Percentiles rank a stretch among this genome's conserved stretches.
phyloP scores from a whole-genome alignment of 2,329 filamentous ascomycete species.

The Hortaea sp. region DNA sequence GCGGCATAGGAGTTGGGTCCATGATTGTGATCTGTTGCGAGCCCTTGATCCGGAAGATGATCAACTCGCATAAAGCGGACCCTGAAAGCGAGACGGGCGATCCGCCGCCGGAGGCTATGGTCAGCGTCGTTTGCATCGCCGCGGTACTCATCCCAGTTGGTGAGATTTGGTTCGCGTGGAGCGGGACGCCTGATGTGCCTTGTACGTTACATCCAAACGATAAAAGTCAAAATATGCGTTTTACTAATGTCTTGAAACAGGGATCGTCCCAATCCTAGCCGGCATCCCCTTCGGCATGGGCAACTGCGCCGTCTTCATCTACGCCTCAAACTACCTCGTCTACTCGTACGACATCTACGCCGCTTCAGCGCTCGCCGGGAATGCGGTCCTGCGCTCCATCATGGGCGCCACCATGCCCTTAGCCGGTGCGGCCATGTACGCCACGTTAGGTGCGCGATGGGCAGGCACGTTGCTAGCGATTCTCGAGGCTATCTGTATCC shows the following conservation, averaged over 20 bases:
- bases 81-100: constrained; percentile 55
- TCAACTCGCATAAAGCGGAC: constrained; percentile 66
- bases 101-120: constrained; percentile 67
- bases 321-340: constrained; percentile 69
- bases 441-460: constrained; percentile 62
- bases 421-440: constrained; percentile 64
- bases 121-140: constrained; percentile 68
- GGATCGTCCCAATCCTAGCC: constrained; percentile 65
- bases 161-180: constrained; percentile 83
- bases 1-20: constrained; percentile 56
- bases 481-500: constrained; percentile 63
- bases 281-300: constrained; percentile 71
- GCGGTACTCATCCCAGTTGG: constrained; percentile 65
- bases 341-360: constrained; percentile 72
- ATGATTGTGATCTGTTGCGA: constrained; percentile 44
- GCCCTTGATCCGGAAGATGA: constrained; percentile 64
- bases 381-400: constrained; percentile 61
- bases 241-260: background rate
- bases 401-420: constrained; percentile 72
- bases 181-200: constrained; percentile 69
- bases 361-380: constrained; percentile 69
- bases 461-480: constrained; percentile 65
- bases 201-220: constrained; percentile 34
- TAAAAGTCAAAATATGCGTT: background rate
- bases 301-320: constrained; percentile 72